phyloP scores from a whole-genome alignment of 805 yeast genomes.

The Candida hungchunana region DNA sequence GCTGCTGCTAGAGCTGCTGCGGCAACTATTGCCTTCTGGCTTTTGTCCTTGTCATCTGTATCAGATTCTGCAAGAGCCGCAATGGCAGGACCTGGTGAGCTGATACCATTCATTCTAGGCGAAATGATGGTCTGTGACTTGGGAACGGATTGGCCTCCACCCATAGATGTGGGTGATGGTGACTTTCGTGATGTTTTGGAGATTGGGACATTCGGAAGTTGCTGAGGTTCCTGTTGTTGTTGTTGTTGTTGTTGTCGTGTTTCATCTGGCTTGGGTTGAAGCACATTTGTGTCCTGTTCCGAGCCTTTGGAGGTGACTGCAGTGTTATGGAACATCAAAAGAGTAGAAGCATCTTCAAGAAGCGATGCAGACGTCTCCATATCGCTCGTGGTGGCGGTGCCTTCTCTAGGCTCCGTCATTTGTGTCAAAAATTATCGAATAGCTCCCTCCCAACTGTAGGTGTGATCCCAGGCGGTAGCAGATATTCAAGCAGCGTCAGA shows the following conservation, averaged over 20 bases:
- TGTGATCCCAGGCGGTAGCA: no score
- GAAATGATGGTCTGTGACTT: constrained; percentile 4
- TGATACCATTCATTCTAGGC: constrained; percentile 22
- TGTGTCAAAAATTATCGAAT: no score
- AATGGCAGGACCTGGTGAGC: constrained; percentile 46
- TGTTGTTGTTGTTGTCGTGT: constrained; percentile 1
- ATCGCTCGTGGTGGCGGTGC: neutral
- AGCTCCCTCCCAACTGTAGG: no score
- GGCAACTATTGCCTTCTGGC: constrained; percentile 57
- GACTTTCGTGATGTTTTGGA: constrained; percentile 4
- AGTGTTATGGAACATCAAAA: constrained; percentile 55
- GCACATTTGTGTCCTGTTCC: constrained; percentile 2
- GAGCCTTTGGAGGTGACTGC: constrained; percentile 33
- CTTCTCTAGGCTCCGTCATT: constrained; percentile 1
- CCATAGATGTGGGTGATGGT: constrained; percentile 2
- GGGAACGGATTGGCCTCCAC: neutral
- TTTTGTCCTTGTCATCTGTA: constrained; percentile 19
- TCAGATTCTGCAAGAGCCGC: constrained; percentile 31
- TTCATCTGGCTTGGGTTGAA: no score
- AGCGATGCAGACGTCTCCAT: constrained; percentile 25
- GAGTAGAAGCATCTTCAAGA: constrained; percentile 57
- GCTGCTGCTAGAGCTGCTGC: constrained; percentile 85
- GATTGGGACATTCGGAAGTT: constrained; percentile 2
- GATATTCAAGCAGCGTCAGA: no score
- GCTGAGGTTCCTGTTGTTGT: neutral